Conservation (phyloP, 495 filamentous ascomycete genomes). For the Hypoxylon crocopeplum region DNA sequence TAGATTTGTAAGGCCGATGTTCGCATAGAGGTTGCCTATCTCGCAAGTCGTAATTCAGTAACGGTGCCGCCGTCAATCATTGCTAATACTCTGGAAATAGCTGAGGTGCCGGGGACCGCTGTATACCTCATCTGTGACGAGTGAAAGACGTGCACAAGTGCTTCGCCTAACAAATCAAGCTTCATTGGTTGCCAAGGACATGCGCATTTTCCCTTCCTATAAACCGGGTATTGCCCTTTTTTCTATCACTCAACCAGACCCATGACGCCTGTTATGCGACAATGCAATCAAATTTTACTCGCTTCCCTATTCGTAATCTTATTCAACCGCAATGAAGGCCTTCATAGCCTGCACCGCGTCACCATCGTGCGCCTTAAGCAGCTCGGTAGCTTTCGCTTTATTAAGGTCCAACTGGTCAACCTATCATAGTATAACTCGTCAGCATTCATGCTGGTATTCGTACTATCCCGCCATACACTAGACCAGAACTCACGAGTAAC, state of each 20-base stretch:
- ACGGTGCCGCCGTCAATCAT: no score
- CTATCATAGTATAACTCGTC: slow-evolving; percentile 48
- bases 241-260: slow-evolving; percentile 13
- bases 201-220: no score
- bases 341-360: slow-evolving; percentile 74
- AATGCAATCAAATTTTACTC: background rate
- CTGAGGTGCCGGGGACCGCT: background rate
- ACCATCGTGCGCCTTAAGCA: slow-evolving; percentile 80
- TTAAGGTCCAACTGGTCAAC: slow-evolving; percentile 79
- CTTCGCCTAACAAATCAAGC: no score
- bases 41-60: no score
- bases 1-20: no score
- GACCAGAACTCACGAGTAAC: slow-evolving; percentile 43
- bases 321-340: slow-evolving; percentile 51
- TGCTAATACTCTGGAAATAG: no score
- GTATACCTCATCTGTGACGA: background rate
- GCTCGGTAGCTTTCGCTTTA: slow-evolving; percentile 82
- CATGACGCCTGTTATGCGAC: slow-evolving; percentile 32
- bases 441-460: slow-evolving; percentile 4
- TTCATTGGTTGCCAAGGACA: no score
- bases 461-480: background rate
- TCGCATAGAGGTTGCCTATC: no score
- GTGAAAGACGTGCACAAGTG: no score
- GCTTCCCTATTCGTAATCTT: background rate
- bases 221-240: slow-evolving; percentile 27